Conservation (phyloP, 208 protist species). For the Crithidia mellificae region DNA sequence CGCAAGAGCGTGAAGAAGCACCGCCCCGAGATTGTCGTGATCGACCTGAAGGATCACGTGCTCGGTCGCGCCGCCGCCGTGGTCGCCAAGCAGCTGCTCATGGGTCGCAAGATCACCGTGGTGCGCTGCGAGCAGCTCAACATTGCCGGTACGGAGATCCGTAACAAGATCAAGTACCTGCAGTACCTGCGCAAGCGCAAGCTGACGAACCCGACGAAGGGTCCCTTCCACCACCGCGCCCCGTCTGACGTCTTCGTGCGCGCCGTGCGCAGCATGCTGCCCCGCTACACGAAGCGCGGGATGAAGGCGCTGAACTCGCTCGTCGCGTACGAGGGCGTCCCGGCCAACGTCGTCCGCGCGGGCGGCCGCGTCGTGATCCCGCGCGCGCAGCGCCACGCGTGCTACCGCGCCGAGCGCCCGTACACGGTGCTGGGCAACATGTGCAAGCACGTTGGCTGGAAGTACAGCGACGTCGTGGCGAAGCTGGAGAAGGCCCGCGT, state of each 20-base stretch:
- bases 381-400: conserved; percentile 70
- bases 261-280: conserved; percentile 98
- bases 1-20: conserved; percentile 82
- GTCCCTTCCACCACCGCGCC: conserved; percentile 98
- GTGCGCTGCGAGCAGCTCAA: conserved; percentile 97
- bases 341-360: conserved; percentile 65
- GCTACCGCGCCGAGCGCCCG: conserved; percentile 76
- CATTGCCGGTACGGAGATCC: conserved; percentile 95
- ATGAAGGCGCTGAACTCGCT: conserved; percentile 74
- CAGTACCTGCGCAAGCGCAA: conserved; percentile 95
- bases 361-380: conserved; percentile 75
- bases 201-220: conserved; percentile 97
- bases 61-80: conserved; percentile 97
- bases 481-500: conserved; percentile 77
- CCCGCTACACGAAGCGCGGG: conserved; percentile 90
- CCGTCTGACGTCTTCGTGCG: conserved; percentile 96
- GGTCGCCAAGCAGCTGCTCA: conserved; percentile 97
- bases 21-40: conserved; percentile 91
- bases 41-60: conserved; percentile 98
- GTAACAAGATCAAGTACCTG: conserved; percentile 97
- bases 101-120: conserved; percentile 96
- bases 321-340: conserved; percentile 83
- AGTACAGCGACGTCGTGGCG: conserved; percentile 82
- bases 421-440: conserved; percentile 88
- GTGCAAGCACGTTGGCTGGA: conserved; percentile 89